Base-by-base conservation (phyloP, 2,329 filamentous ascomycete genomes). In the Dactylellina sp. region DNA sequence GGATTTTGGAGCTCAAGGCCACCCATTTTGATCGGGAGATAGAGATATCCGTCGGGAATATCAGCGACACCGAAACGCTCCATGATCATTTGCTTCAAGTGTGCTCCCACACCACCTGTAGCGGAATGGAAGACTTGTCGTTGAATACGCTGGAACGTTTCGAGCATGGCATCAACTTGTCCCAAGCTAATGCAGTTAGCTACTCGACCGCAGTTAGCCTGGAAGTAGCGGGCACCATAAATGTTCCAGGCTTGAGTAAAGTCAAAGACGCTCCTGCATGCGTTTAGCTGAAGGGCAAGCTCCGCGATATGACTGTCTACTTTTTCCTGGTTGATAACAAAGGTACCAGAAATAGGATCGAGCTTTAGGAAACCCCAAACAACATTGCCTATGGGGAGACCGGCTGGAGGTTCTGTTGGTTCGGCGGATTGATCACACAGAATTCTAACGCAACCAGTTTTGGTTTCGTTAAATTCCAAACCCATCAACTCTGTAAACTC, bases 241-340 rank as follows among this genome's bases (percentile, higher is more conserved):
- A 82, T 84, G 76, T 88, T 88, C 84, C 86, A 88, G 0, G 85
- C 86, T 76, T 88, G 84, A 2, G 88, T 83, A 83, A 85, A 89
- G 35, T 84, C 81, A 75, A 89, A 86, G 5, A 88, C 80, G 72
- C 84, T 87, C 66, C 83, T 83, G 75, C 84, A 85, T 24, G 84
- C 82, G 4, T 82, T 81, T 3, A 90, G 84, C 76, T 90, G 88
- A 2, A 82, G 84, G 28, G 83, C 82, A 1, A 90, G 83, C 77
- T 90, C 87, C 1, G 82, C 79, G 63, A 89, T 86, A 75, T 90
- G 88, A 18, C 82, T 79, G 75, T 89, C 84, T 0, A 90, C 86
- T 80, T 87, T 83, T 0, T 76, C 71, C 76, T 87, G 84, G 76
- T 89, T 86, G 61, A 90, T 89, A 56, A 85, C 80, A 76, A 89